Base-by-base conservation (phyloP, 1,284 basidiomycete genomes). In the Apiotrichum akiyoshidainum region DNA sequence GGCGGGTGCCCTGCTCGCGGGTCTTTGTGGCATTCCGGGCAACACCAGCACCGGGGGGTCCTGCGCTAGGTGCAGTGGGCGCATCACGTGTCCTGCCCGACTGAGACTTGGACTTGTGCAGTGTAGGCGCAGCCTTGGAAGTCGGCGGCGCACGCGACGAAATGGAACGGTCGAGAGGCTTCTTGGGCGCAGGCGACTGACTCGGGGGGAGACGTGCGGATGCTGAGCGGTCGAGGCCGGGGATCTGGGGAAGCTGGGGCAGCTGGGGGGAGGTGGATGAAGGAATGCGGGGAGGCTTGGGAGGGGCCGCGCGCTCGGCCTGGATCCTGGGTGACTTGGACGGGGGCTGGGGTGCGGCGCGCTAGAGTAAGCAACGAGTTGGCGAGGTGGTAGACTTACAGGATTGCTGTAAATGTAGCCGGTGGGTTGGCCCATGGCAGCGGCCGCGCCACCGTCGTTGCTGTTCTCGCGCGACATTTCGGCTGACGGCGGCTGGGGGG, bases 1-100 rank as follows among this genome's bases (percentile, higher is more conserved):
- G 80, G 57, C 93, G 81, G 1, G 92, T 89, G 34, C 69, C 67
- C 40, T 55, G 67, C 42, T 64, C 60, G 57, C 54, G 58, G 37
- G 46, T 60, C 68, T 58, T 69, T 48, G 63, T 71, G 39, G 41
- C 40, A 3, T 53, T 58, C 4, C 61, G 53, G 5, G 61, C n/a
- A 0, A 60, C 56, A 17, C 57, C 55, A 13, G 42, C 39, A 0
- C 46, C 45, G 12, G 46, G 26, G 26, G 26, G 26, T 7, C 26
- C 10, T 4, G 42, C 21, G 12, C 40, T 47, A n/a, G 57, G 44
- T 3, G 54, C 34, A 13, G 53, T n/a, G 61, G 42, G 54, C 65
- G 61, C 33, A 50, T 59, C 61, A 58, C 55, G 66, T 50, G 58
- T 49, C 55, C 59, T 66, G 47, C 64, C 68, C 44, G 65, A 70